These are phyloP conservation scores for Casuarina cunninghamiana DNA, from an alignment of 306 rosid species.

Conservation along the genomic window DNA sequence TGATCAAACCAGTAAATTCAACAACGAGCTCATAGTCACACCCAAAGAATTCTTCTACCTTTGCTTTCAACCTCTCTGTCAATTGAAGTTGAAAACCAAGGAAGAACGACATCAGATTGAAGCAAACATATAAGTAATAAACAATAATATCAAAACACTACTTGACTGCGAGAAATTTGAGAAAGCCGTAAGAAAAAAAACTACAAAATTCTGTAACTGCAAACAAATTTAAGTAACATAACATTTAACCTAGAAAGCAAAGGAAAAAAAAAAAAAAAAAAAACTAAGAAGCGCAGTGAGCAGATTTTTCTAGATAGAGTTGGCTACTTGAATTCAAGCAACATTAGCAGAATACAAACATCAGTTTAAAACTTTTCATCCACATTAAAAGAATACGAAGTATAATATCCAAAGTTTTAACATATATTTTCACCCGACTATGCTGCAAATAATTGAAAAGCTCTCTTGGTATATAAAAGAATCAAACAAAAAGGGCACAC, in stretches of 20 bases:
- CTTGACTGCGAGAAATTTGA: neutral
- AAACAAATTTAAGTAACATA: neutral
- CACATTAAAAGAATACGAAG: neutral
- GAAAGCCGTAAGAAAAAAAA: neutral
- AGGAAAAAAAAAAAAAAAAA: neutral
- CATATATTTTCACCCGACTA: neutral
- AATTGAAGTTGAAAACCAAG: constrained; percentile 13
- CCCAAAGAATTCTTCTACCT: constrained; percentile 77
- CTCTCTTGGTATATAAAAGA: neutral
- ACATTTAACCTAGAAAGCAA: neutral
- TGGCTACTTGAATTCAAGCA: neutral
- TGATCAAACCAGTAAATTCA: constrained; percentile 93
- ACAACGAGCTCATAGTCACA: constrained; percentile 76
- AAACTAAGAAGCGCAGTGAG: neutral
- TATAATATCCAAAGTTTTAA: neutral
- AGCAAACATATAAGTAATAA: neutral
- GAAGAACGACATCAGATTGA: neutral
- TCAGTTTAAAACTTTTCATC: too few relatives aligned
- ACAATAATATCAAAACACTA: neutral
- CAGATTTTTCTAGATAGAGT: neutral
- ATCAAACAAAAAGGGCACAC: neutral
- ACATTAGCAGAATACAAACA: neutral
- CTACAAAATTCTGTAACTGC: neutral
- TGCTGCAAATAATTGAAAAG: neutral
- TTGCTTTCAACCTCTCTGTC: constrained; percentile 87